Percentiles rank a stretch among this genome's conserved stretches.
phyloP scores from a whole-genome alignment of 2,329 filamentous ascomycete genomes.

The Colletotrichum kahawae region DNA sequence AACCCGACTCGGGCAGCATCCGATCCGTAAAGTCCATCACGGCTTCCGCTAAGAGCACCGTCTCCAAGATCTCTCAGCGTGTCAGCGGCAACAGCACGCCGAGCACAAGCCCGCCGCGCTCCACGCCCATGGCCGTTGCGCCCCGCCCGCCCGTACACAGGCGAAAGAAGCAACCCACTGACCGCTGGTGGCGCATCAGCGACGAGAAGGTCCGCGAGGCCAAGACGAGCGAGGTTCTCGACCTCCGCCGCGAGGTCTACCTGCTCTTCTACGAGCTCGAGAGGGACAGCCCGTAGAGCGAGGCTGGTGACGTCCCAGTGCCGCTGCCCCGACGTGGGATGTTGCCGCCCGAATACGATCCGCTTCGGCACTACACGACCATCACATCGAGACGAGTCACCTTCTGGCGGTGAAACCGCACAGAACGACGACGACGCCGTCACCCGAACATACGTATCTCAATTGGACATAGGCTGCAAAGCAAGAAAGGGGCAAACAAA shows the following conservation, averaged over 20 bases:
- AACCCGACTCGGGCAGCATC: slow-evolving; percentile 56
- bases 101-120: slow-evolving; percentile 24
- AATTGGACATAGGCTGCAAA: background rate
- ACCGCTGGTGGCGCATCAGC: slow-evolving; percentile 97
- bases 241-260: slow-evolving; percentile 96
- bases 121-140: slow-evolving; percentile 26
- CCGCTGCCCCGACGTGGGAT: background rate
- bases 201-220: slow-evolving; percentile 96
- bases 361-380: slow-evolving; percentile 3
- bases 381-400: background rate
- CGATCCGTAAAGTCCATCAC: slow-evolving; percentile 63
- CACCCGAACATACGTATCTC: background rate
- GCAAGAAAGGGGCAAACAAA: background rate
- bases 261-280: slow-evolving; percentile 94
- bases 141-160: slow-evolving; percentile 29
- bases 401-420: background rate
- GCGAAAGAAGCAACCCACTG: slow-evolving; percentile 61
- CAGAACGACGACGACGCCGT: background rate
- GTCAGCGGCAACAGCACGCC: slow-evolving; percentile 25
- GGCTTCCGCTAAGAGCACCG: slow-evolving; percentile 58
- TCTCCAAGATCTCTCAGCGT: slow-evolving; percentile 53
- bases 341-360: slow-evolving; percentile 10
- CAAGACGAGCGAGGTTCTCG: slow-evolving; percentile 87
- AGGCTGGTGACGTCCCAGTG: slow-evolving; percentile 20
- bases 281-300: slow-evolving; percentile 36